phyloP scores from a whole-genome alignment of 2,329 filamentous ascomycete species.

The Aureobasidium musti region DNA sequence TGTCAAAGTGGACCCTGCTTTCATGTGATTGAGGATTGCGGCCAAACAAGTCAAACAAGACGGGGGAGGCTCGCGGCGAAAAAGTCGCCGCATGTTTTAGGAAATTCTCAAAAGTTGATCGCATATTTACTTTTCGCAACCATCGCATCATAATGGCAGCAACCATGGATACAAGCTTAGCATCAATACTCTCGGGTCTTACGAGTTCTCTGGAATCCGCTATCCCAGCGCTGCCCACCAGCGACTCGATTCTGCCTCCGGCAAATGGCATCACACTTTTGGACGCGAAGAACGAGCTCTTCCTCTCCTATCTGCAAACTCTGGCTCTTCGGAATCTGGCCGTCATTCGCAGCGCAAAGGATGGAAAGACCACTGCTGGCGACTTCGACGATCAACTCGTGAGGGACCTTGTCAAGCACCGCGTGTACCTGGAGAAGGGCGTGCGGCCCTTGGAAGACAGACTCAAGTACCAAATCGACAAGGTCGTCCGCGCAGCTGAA shows the following conservation, averaged over 20 bases:
- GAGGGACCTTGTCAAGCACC: slow-evolving; percentile 83
- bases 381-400: slow-evolving; percentile 67
- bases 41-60: slow-evolving; percentile 20
- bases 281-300: slow-evolving; percentile 94
- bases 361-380: slow-evolving; percentile 30
- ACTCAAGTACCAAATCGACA: slow-evolving; percentile 93
- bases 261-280: slow-evolving; percentile 89
- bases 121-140: neutral
- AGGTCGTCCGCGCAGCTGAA: slow-evolving; percentile 84
- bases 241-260: slow-evolving; percentile 67
- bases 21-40: slow-evolving; percentile 13
- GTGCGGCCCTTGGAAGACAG: slow-evolving; percentile 86
- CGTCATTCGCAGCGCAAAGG: slow-evolving; percentile 43
- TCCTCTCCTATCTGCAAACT: slow-evolving; percentile 93
- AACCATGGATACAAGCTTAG: slow-evolving; percentile 34
- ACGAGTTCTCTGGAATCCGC: slow-evolving; percentile 67
- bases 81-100: slow-evolving; percentile 11
- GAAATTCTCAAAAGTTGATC: slow-evolving; percentile 8
- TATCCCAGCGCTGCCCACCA: slow-evolving; percentile 52
- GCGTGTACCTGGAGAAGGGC: slow-evolving; percentile 92
- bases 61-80: neutral
- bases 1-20: slow-evolving; percentile 16
- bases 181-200: slow-evolving; percentile 45
- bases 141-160: slow-evolving; percentile 12
- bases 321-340: slow-evolving; percentile 69